Conservation (phyloP, 108 stramenopile species). For the Chaetoceros tenuissimus region DNA sequence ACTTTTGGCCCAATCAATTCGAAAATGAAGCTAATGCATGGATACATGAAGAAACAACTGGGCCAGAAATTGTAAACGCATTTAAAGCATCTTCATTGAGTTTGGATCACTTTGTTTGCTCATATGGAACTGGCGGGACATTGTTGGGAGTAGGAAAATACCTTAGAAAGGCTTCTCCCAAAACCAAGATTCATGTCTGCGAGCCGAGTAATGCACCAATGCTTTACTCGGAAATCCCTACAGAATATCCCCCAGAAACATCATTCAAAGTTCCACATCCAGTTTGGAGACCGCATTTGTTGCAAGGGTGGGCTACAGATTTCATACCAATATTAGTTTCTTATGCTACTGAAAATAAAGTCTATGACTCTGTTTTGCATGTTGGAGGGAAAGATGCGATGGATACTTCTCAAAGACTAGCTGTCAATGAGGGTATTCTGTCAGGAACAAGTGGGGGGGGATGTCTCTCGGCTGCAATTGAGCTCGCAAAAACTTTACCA, state of each 20-base stretch:
- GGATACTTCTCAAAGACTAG: constrained; percentile 42
- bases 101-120: constrained; percentile 46
- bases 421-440: constrained; percentile 69
- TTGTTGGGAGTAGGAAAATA: constrained; percentile 51
- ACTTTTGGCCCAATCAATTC: constrained; percentile 64
- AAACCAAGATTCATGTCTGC: constrained; percentile 49
- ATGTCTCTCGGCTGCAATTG: constrained; percentile 56
- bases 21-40: constrained; percentile 72
- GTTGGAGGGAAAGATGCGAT: constrained; percentile 46
- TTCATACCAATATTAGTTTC: constrained; percentile 67
- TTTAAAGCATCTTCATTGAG: constrained; percentile 42
- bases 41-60: constrained; percentile 65
- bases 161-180: constrained; percentile 43
- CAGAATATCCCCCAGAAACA: constrained; percentile 20
- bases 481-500: constrained; percentile 54
- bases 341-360: constrained; percentile 21
- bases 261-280: constrained; percentile 29
- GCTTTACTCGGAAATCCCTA: constrained; percentile 44
- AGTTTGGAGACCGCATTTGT: constrained; percentile 13
- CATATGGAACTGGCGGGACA: constrained; percentile 66
- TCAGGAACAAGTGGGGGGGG: constrained; percentile 71
- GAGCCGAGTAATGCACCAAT: constrained; percentile 63
- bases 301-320: constrained; percentile 75
- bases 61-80: constrained; percentile 59
- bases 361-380: constrained; percentile 38